Conservation (phyloP, 768 basidiomycete species). For the Pluteus cervinus region DNA sequence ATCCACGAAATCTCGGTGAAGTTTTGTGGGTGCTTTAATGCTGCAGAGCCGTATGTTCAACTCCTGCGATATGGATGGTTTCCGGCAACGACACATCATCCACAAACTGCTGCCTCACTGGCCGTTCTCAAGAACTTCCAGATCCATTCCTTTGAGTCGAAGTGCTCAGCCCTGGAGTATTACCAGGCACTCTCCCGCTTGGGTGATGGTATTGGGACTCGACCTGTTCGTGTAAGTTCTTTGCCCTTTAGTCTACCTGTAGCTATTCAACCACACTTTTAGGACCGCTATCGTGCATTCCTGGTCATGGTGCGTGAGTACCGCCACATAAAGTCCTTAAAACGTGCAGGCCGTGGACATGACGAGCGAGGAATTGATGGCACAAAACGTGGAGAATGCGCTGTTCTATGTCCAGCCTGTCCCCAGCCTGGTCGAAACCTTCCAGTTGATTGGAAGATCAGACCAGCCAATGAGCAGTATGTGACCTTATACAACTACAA, state of each 20-base stretch:
- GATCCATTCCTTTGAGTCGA: conserved; percentile 19
- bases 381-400: conserved; percentile 17
- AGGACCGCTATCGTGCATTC: conserved; percentile 24
- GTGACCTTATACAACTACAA: background rate
- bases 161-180: conserved; percentile 21
- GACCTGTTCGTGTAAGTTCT: conserved; percentile 10
- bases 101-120: conserved; percentile 20
- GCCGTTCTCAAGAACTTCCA: conserved; percentile 17
- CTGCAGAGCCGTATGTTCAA: conserved; percentile 15
- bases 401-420: conserved; percentile 25
- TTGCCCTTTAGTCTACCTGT: too few relatives aligned
- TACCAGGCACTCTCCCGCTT: conserved; percentile 16
- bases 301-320: conserved; percentile 16
- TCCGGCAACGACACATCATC: conserved; percentile 22
- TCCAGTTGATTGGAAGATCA: conserved; percentile 14
- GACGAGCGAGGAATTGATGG: conserved; percentile 9
- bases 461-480: conserved; percentile 9
- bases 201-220: conserved; percentile 18
- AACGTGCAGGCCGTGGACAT: conserved; percentile 20
- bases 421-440: conserved; percentile 24
- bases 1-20: conserved; percentile 22
- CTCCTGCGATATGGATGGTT: conserved; percentile 21
- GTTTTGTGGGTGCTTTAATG: conserved; percentile 23
- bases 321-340: conserved; percentile 16
- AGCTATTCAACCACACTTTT: background rate